phyloP scores from a whole-genome alignment of 441 rosid species.

The Euphorbia schlechtendalii region DNA sequence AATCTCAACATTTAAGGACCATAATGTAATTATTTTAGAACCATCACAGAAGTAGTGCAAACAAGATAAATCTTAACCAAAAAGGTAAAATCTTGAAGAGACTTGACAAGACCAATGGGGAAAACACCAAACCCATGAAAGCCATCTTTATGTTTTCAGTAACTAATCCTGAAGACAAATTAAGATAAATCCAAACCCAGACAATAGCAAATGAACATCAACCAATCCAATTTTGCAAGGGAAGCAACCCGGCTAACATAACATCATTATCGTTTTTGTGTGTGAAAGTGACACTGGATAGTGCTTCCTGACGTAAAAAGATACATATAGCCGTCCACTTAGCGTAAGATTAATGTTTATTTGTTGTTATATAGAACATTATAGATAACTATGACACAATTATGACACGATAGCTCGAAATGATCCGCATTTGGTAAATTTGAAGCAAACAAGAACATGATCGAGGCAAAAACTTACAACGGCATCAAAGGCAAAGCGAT shows the following conservation, averaged over 20 bases:
- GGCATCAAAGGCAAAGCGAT: conserved; percentile 77
- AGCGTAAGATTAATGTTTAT: too few relatives aligned
- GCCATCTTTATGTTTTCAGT: background rate
- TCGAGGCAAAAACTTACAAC: conserved; percentile 27
- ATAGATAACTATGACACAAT: too few relatives aligned
- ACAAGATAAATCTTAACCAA: too few relatives aligned
- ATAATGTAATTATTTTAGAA: background rate
- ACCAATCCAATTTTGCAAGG: background rate
- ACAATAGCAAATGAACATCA: background rate
- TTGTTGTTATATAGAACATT: too few relatives aligned
- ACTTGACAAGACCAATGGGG: background rate
- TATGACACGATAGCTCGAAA: too few relatives aligned
- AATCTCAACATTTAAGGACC: background rate
- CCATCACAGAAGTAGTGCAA: background rate
- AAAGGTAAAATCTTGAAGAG: background rate
- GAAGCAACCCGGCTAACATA: too few relatives aligned
- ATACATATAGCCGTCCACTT: too few relatives aligned
- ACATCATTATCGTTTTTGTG: too few relatives aligned
- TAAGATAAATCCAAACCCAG: background rate
- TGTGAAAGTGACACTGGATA: too few relatives aligned
- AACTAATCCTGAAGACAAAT: background rate
- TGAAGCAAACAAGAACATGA: background rate
- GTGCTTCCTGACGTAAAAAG: too few relatives aligned
- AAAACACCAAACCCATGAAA: background rate
- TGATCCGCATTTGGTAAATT: too few relatives aligned